Percentiles rank a stretch among this genome's conserved stretches.
These are phyloP conservation scores for Tremellales sp. DNA, from an alignment of 1,284 basidiomycete genomes.

Conservation along the genomic window DNA sequence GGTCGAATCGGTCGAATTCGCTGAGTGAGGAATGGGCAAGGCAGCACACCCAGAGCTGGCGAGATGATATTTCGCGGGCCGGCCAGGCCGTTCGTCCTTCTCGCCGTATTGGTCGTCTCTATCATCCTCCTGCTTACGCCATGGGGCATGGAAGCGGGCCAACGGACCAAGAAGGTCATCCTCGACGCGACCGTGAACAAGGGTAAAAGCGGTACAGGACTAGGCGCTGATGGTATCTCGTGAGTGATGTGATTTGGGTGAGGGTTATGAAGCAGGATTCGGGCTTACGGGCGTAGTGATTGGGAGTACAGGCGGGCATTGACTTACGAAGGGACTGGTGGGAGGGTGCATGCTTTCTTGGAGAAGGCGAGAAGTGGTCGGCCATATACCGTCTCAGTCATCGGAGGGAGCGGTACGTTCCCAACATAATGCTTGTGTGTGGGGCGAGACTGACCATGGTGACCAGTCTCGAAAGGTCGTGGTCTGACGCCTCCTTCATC, in stretches of 20 bases:
- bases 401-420: constrained; percentile 40
- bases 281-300: too few species aligned
- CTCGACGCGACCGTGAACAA: neutral
- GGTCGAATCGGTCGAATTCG: too few species aligned
- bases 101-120: neutral
- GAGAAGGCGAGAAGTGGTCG: constrained; percentile 35
- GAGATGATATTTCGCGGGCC: neutral
- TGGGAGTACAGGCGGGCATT: constrained; percentile 38
- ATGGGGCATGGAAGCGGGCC: neutral
- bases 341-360: constrained; percentile 33
- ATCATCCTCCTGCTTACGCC: neutral
- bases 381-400: constrained; percentile 37
- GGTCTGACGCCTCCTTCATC: constrained; percentile 23
- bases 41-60: neutral
- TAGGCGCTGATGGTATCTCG: neutral
- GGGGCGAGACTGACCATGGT: neutral
- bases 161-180: neutral
- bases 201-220: neutral
- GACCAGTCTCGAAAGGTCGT: constrained; percentile 40
- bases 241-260: neutral
- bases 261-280: neutral
- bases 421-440: too few species aligned
- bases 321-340: constrained; percentile 34
- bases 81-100: neutral
- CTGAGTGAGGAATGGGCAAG: too few species aligned